These are phyloP conservation scores for Ceratocystis diversiconidia DNA, from an alignment of 2,329 filamentous ascomycete genomes.

Conservation along the genomic window DNA sequence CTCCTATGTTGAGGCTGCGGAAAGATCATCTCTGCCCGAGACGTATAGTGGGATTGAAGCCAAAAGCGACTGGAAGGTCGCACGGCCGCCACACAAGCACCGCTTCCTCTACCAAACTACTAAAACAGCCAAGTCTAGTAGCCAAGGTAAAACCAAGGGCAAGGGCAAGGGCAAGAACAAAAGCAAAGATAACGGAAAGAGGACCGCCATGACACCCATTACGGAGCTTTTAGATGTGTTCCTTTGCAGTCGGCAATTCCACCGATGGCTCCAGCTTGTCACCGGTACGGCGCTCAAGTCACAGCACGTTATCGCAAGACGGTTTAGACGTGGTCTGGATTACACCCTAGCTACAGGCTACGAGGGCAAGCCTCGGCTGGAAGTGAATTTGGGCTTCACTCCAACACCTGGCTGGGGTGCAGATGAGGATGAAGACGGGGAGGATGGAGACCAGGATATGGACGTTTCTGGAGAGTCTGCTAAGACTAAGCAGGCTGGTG, in stretches of 20 bases:
- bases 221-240: slow-evolving; percentile 69
- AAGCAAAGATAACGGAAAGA: slow-evolving; percentile 14
- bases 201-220: slow-evolving; percentile 37
- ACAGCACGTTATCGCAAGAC: slow-evolving; percentile 65
- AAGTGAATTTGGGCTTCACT: slow-evolving; percentile 77
- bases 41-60: slow-evolving; percentile 43
- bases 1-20: slow-evolving; percentile 53
- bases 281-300: slow-evolving; percentile 62
- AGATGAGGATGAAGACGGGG: slow-evolving; percentile 41
- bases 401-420: slow-evolving; percentile 76
- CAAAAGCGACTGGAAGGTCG: slow-evolving; percentile 54
- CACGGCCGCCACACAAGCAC: slow-evolving; percentile 86
- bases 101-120: slow-evolving; percentile 65
- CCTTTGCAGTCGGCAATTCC: slow-evolving; percentile 73
- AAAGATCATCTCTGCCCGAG: slow-evolving; percentile 34
- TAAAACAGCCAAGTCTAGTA: slow-evolving; percentile 28
- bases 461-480: slow-evolving; percentile 27
- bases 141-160: slow-evolving; percentile 20
- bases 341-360: slow-evolving; percentile 88
- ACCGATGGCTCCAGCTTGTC: slow-evolving; percentile 73
- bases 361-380: slow-evolving; percentile 61
- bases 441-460: slow-evolving; percentile 33
- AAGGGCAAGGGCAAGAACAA: slow-evolving; percentile 12
- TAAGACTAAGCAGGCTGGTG: slow-evolving; percentile 25
- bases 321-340: slow-evolving; percentile 75